These are phyloP conservation scores for Rubia tinctorum DNA, from an alignment of 305 asterid species.

Conservation along the genomic window DNA sequence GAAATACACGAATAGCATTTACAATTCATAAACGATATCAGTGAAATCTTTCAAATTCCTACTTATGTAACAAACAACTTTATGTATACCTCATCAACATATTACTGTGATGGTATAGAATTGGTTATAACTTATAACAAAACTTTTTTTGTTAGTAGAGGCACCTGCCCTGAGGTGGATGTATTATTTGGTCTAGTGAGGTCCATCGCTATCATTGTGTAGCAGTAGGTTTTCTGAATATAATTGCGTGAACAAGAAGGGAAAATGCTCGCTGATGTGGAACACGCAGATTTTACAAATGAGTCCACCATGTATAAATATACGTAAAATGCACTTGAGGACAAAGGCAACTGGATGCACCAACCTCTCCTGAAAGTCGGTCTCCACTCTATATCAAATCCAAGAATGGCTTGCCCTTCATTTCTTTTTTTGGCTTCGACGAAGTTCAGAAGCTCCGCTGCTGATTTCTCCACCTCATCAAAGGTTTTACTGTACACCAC, in stretches of 20 bases:
- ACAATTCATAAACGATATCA: not conserved
- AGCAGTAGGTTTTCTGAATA: not conserved
- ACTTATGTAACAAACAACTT: not conserved
- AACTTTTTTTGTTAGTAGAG: no score
- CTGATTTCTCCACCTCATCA: conserved; percentile 80
- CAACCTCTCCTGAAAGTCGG: conserved; percentile 79
- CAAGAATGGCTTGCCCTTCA: conserved; percentile 61
- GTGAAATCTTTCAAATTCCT: not conserved
- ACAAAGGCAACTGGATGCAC: not conserved
- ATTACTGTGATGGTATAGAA: not conserved
- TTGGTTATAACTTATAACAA: not conserved
- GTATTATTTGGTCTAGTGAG: not conserved
- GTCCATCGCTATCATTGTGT: not conserved
- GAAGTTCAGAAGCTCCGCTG: conserved; percentile 66
- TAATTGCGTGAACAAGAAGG: not conserved
- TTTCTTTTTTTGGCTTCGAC: conserved; percentile 55
- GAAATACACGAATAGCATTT: not conserved
- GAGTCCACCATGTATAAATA: not conserved
- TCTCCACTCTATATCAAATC: conserved; percentile 95
- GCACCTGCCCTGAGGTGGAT: no score
- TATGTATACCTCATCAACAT: not conserved
- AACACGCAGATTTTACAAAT: not conserved
- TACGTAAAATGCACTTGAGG: not conserved
- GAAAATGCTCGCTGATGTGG: not conserved
- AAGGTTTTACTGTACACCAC: conserved; percentile 64